Evolutionary conservation across 1,139 yeast species (phyloP), one percentile per base, ranked within the genome.

Genomic region (Nakaseomyces sp.): DNA sequence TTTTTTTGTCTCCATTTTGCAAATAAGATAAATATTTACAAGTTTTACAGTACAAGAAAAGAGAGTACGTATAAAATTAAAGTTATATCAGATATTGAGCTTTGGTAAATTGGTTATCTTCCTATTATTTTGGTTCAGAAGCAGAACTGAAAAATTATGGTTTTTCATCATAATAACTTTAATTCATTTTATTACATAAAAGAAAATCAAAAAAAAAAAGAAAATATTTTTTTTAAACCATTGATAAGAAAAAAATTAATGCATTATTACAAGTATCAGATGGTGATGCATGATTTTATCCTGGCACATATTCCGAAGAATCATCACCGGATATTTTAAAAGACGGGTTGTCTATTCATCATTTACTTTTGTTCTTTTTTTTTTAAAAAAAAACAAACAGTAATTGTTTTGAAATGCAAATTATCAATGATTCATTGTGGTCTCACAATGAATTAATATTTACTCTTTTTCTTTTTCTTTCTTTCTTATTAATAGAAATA

Each of bases 251-350:
- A 24, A 30, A 26, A 24, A 17, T 32, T 37, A 26, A 4, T 32
- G 17, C 8, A 30, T 17, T 9, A 18, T 5, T n/a, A n/a, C 9
- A 32, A 17, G 36, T 49, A 45, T 61, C 65, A 61, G 65, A 61
- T 61, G 65, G 65, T 61, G 65, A 61, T 61, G 65, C 65, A 61
- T 61, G 65, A 47, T 53, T 43, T 49, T 47, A 58, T 58, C 64
- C 47, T 45, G 58, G 64, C 65, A 61, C 65, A 61, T 61, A 60
- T 61, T 61, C 60, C 26, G 37, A 49, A 43, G 61, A 59, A 61
- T 60, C 64, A 61, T 61, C 65, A 63, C 64, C 63, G 62, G 64
- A 58, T 35, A 35, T 20, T 35, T 32, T 58, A 46, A 38, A 45
- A 48, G 49, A 54, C 56, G 57, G 58, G 61, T 58, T 44, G 57